Base-by-base conservation (phyloP, 2,329 filamentous ascomycete species). In the Myriosclerotinia duriaeana region DNA sequence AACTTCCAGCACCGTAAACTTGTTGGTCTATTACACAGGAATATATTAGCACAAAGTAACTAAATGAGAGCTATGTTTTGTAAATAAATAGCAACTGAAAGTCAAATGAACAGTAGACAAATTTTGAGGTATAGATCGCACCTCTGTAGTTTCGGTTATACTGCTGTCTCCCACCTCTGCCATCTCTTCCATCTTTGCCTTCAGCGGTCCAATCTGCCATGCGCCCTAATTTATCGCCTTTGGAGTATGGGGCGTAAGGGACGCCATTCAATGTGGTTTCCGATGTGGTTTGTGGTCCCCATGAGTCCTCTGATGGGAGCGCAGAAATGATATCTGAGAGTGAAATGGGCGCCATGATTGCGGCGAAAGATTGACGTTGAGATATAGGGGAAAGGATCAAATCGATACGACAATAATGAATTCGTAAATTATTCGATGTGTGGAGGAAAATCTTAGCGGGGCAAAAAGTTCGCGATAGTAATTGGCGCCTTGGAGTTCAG, bases 181-280 rank as follows among this genome's bases (percentile, higher is more conserved):
- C 82, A 73, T 89, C 86, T 76, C 93, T 84, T 69, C 85, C 82
- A 73, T 95, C 92, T 81, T 97, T 97, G 78, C 91, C 88, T 77
- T 97, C 95, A 58, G 88, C 77, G 22, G 93, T 96, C 95, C 95
- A 99, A 84, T 99, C 95, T 69, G 95, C 95, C 93, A 99, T 98
- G 79, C 95, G 93, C 77, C 95, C 95, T 68, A 99, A 85, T 85
- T 97, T 98, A 84, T 99, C 95, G 78, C 92, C 93, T 82, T 99
- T 99, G 73, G 93, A 97, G 84, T 95, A 99, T 69, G 95, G 95
- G 74, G 95, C 95, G 79, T 97, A 99, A 50, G 95, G 95, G 60
- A 98, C 92, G 78, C 95, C 95, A 78, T 96, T 89, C 75, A 98
- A 86, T 69, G 91, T 97, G 71, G 92, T 96, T 78, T 97, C 92